A percentile compares a stretch with the other conserved stretches of the same genome.
Evolutionary conservation across 805 yeast species (phyloP).

Genomic region (Candida methanosorbosa): DNA sequence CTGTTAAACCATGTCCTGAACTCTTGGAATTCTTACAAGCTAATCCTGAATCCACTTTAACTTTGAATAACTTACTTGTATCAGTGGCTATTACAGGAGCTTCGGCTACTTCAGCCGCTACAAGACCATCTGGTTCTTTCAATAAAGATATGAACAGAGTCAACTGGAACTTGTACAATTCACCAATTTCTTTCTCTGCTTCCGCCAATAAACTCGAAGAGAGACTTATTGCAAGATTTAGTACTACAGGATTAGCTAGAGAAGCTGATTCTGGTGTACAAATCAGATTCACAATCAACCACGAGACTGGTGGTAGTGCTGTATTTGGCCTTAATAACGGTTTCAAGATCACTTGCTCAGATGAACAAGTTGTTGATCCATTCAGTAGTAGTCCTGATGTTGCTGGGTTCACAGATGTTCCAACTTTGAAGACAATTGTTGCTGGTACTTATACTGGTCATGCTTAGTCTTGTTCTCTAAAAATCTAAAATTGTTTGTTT

Average conservation of each 20-base stretch:
- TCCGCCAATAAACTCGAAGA: slow-evolving; percentile 37
- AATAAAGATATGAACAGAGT: slow-evolving; percentile 79
- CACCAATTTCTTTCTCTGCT: slow-evolving; percentile 29
- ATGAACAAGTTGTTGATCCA: slow-evolving; percentile 24
- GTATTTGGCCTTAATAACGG: slow-evolving; percentile 22
- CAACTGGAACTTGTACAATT: slow-evolving; percentile 60
- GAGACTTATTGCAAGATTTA: slow-evolving; percentile 76
- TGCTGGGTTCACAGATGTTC: slow-evolving; percentile 27
- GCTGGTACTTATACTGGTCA: slow-evolving; percentile 43
- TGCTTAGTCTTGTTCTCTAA: slow-evolving; percentile 7
- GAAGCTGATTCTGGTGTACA: slow-evolving; percentile 73
- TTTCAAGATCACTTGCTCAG: slow-evolving; percentile 22
- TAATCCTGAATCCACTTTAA: slow-evolving; percentile 23
- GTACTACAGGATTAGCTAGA: slow-evolving; percentile 62
- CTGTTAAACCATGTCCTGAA: slow-evolving; percentile 47
- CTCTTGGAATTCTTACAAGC: slow-evolving; percentile 27
- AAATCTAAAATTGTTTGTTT: not conserved
- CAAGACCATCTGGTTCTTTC: slow-evolving; percentile 89
- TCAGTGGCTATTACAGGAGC: slow-evolving; percentile 58
- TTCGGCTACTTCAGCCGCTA: slow-evolving; percentile 62
- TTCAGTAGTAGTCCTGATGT: slow-evolving; percentile 16
- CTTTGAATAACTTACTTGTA: slow-evolving; percentile 50
- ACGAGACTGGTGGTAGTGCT: slow-evolving; percentile 34
- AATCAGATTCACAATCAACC: slow-evolving; percentile 47
- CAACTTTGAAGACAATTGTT: slow-evolving; percentile 36